Conservation (phyloP, 768 basidiomycete genomes). For the Crepidotus variabilis region DNA sequence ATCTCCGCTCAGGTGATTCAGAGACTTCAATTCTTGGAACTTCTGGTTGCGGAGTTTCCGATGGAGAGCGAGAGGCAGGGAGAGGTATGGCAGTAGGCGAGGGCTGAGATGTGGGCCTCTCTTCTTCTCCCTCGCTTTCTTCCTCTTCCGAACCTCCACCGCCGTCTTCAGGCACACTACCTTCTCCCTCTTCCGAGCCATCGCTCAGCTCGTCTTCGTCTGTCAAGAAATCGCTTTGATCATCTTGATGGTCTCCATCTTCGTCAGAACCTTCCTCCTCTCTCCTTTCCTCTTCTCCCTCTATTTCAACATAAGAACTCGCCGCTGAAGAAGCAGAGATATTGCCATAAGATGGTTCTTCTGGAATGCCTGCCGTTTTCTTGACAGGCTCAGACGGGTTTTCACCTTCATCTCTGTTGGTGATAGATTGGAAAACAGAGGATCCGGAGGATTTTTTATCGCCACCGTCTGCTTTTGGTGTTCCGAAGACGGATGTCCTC, state of each 20-base stretch:
- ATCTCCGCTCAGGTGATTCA: constrained; percentile 24
- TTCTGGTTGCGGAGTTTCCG: constrained; percentile 57
- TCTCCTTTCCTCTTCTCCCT: constrained; percentile 18
- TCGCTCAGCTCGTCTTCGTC: constrained; percentile 19
- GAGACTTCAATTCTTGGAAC: constrained; percentile 37
- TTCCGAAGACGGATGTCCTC: constrained; percentile 11
- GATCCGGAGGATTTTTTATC: not conserved
- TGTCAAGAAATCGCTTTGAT: constrained; percentile 11
- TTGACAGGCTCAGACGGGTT: constrained; percentile 2
- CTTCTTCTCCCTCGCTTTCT: constrained; percentile 20
- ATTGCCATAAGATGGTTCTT: constrained; percentile 28
- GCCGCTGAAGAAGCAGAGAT: constrained; percentile 40
- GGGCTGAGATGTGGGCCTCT: constrained; percentile 18
- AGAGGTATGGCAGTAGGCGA: constrained; percentile 34
- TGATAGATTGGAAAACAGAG: not conserved
- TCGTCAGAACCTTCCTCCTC: constrained; percentile 13
- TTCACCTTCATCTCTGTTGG: constrained; percentile 6
- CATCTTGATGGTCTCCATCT: constrained; percentile 17
- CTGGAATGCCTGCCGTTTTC: constrained; percentile 7
- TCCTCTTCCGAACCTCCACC: constrained; percentile 28
- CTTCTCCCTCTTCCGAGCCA: constrained; percentile 23
- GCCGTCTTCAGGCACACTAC: constrained; percentile 29
- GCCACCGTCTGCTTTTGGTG: constrained; percentile 4
- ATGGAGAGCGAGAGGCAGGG: constrained; percentile 46
- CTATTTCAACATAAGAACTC: constrained; percentile 49